phyloP scores from a whole-genome alignment of 2,329 filamentous ascomycete genomes.

The Trichoderma brevicompactum region DNA sequence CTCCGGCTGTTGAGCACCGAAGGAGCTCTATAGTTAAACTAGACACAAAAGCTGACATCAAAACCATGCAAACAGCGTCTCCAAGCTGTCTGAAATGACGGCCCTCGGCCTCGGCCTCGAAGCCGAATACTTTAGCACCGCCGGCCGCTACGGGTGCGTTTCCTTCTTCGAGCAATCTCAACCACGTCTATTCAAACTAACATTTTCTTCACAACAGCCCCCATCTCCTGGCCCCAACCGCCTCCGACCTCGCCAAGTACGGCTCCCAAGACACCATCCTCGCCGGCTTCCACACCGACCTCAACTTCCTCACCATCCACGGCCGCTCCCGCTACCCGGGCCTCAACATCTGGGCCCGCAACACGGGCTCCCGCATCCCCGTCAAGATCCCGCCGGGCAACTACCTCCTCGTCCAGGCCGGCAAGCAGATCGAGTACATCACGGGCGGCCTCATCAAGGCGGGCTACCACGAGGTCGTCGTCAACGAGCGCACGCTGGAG shows the following conservation, averaged over 20 bases:
- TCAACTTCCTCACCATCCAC: conserved; percentile 69
- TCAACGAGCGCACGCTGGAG: conserved; percentile 57
- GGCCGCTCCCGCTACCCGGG: conserved; percentile 65
- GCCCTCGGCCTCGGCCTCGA: conserved; percentile 61
- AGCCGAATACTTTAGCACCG: conserved; percentile 56
- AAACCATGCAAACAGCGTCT: conserved; percentile 47
- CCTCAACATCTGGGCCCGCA: conserved; percentile 66
- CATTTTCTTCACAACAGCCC: conserved; percentile 45
- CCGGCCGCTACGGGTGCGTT: conserved; percentile 58
- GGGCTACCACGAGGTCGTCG: conserved; percentile 65
- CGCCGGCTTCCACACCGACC: conserved; percentile 66
- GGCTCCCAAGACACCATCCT: conserved; percentile 61
- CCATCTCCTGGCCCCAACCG: conserved; percentile 64
- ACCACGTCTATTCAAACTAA: neutral
- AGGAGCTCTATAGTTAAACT: neutral
- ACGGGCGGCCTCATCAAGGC: conserved; percentile 65
- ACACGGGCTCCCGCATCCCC: conserved; percentile 62
- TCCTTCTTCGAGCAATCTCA: neutral
- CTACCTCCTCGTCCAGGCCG: conserved; percentile 64
- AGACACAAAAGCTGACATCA: neutral
- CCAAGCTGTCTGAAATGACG: conserved; percentile 62
- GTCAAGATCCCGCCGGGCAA: conserved; percentile 63
- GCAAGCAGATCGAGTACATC: conserved; percentile 66
- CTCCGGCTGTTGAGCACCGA: neutral
- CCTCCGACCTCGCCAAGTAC: conserved; percentile 61